Evolutionary conservation across 371 early-diverging fungal species (phyloP), one percentile per base, ranked within the genome.

Genomic region (Saksenaea oblongispora): DNA sequence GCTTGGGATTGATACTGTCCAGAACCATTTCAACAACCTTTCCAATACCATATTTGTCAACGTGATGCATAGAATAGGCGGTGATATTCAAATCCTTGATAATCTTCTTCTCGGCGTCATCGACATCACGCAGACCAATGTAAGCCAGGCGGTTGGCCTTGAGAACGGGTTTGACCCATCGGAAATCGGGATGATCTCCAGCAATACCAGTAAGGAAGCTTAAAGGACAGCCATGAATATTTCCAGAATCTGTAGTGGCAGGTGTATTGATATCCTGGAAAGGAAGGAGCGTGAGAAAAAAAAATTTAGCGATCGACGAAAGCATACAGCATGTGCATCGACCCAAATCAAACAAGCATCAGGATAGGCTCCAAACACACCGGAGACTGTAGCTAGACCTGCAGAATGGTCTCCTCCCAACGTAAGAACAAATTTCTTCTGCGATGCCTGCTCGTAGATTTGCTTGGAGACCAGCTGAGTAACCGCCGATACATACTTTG

Each of bases 181-280:
- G 73, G 66, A 96, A 96, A 58, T 85, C 89, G 34, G 83, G 83
- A 34, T 92, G 76, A 54, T 84, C n/a, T n/a, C n/a, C 76, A 35
- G 90, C 87, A 37, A 98, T 85, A 13, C 96, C 97, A 54, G 92
- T 84, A 54, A 98, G 72, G 80, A 95, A 98, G 22, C 97, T 90
- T 26, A 97, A 73, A 34, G 98, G 98, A 78, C 95, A 95, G 5
- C 98, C 98, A 69, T 98, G 98, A 44, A 98, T 85, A 78, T 98
- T 97, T 34, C 98, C 98, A 15, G 94, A 90, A 42, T 86, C 87
- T 10, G 96, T 95, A 24, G 90, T 84, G 39, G 83, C 89, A 17
- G 94, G 93, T 24, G 98, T 95, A 83, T 98, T 98, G 82, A 98
- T 95, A 77, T 97, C 97, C 90, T 91, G n/a, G n/a, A n/a, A n/a